Base-by-base conservation (phyloP, 2,329 filamentous ascomycete species). In the Talaromyces sp. region DNA sequence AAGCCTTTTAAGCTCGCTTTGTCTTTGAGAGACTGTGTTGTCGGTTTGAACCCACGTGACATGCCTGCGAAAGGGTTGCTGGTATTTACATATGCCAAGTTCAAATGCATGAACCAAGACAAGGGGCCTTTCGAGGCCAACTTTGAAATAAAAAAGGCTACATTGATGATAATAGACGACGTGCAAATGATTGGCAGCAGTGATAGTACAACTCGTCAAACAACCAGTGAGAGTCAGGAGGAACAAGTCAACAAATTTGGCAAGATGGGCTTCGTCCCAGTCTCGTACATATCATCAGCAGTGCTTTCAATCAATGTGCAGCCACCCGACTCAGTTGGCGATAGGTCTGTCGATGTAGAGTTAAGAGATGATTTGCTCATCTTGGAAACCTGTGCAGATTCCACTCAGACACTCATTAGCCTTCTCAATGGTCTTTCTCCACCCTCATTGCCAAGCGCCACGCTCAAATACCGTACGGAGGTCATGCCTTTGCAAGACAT, bases 331-430 rank as follows among this genome's bases (percentile, higher is more conserved):
- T 81, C 81, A 1, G 84, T 88, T 41, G 86, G 84, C 0, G 83
- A 87, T 35, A 90, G 89, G 68, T 85, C 87, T 47, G 78, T 97
- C 15, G 89, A 95, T 69, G 84, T 97, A 1, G 91, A 96, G 68
- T 81, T 98, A 56, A 87, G 87, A 67, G 93, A 97, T 72, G 90
- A 96, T 69, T 83, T 99, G 1, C 83, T 99, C 62, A 89, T 99
- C 39, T 80, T 99, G 7, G 95, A 99, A 77, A 96, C 93, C 0
- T 99, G 96, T 72, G 95, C 95, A 35, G 95, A 99, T 77, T 99
- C 95, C 1, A 98, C 93, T 0, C 93, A 97, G 75, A 99, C 95
- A 0, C 83, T 99, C 15, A 89, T 97, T 61, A 84, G 86, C 1
- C 85, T 96, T 49, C 80, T 93, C 17, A 92, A 90, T 71, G 93